Evolutionary conservation across 1,284 basidiomycete species (phyloP).

Genomic region (Pterulicium gracile): DNA sequence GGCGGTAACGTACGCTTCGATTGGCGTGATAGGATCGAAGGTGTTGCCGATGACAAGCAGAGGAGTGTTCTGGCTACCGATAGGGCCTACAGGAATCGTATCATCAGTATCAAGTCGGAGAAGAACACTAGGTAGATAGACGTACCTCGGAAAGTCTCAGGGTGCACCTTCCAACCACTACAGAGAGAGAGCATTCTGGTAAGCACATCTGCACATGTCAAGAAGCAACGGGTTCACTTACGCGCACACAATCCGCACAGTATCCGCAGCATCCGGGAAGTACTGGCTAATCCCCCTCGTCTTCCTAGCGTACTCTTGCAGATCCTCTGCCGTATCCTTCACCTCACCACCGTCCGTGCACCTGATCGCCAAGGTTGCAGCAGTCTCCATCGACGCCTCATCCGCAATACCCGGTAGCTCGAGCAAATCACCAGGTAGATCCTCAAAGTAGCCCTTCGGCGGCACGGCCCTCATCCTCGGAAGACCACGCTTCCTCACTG

Average conservation of each 20-base stretch:
- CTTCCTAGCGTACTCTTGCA: not conserved
- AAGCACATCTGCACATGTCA: not conserved
- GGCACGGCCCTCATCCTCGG: too few species aligned
- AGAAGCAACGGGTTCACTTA: not conserved
- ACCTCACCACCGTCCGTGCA: not conserved
- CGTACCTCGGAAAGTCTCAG: not conserved
- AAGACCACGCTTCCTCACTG: too few species aligned
- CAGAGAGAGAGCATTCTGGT: not conserved
- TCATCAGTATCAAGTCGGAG: not conserved
- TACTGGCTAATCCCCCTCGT: not conserved
- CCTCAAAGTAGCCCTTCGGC: too few species aligned
- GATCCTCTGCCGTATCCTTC: not conserved
- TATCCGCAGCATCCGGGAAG: not conserved
- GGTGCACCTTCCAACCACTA: not conserved
- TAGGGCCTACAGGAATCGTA: not conserved
- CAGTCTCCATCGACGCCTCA: too few species aligned
- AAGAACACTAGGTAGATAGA: not conserved
- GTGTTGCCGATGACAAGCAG: slow-evolving; percentile 11
- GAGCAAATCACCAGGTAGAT: too few species aligned
- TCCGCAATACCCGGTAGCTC: too few species aligned
- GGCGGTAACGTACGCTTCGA: slow-evolving; percentile 6
- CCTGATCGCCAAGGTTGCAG: not conserved
- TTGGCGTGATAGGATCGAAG: slow-evolving; percentile 11
- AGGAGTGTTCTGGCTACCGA: slow-evolving; percentile 8
- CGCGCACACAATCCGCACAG: not conserved